These are phyloP conservation scores for Fomitopsis betulina DNA, from an alignment of 1,284 basidiomycete species.

Conservation along the genomic window DNA sequence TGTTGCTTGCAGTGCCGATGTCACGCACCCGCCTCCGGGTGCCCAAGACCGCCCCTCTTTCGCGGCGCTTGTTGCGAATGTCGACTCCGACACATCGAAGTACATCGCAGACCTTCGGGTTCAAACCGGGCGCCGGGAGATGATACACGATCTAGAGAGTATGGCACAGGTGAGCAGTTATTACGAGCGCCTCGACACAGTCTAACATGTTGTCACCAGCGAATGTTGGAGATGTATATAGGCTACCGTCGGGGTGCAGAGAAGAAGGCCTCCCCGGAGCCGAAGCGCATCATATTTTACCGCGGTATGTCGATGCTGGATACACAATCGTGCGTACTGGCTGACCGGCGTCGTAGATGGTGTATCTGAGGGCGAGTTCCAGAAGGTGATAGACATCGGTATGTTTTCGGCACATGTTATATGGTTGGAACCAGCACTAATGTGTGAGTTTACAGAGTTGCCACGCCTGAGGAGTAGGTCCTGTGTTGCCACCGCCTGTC, in stretches of 20 bases:
- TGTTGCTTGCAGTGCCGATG: constrained; percentile 55
- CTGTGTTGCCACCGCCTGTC: background rate
- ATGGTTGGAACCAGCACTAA: background rate
- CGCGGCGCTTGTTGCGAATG: constrained; percentile 67
- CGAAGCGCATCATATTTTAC: constrained; percentile 71
- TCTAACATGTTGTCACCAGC: constrained; percentile 26
- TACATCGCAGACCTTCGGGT: constrained; percentile 53
- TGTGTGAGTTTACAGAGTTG: constrained; percentile 39
- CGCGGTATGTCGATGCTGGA: constrained; percentile 40
- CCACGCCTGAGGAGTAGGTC: constrained; percentile 50
- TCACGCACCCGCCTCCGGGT: constrained; percentile 74
- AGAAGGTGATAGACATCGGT: constrained; percentile 61
- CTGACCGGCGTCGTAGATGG: constrained; percentile 44
- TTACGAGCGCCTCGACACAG: background rate
- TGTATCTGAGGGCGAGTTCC: constrained; percentile 77
- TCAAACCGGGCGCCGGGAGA: constrained; percentile 65
- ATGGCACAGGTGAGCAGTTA: constrained; percentile 46
- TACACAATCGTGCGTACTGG: background rate
- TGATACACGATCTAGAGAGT: constrained; percentile 62
- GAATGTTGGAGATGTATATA: constrained; percentile 51
- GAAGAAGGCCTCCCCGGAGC: constrained; percentile 42
- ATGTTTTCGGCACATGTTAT: constrained; percentile 8
- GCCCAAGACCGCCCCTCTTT: constrained; percentile 70
- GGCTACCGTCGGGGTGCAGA: constrained; percentile 49
- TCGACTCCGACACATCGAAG: constrained; percentile 60